These are phyloP conservation scores for Russula lepida DNA, from an alignment of 768 basidiomycete genomes.

Conservation along the genomic window DNA sequence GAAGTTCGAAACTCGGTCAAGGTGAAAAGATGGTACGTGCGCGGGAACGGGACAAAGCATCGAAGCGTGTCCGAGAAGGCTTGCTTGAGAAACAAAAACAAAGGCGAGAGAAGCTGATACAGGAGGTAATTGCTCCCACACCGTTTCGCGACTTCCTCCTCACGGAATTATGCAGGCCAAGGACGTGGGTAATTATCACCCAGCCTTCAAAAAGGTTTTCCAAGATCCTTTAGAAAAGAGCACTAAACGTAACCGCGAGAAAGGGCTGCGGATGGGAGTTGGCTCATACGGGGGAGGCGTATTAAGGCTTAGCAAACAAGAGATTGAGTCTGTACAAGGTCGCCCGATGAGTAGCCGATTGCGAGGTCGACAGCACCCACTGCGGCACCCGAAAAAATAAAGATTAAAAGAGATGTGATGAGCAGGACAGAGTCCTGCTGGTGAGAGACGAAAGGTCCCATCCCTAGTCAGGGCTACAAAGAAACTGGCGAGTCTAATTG, in stretches of 20 bases:
- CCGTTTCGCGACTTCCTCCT: not conserved
- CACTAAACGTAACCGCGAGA: slow-evolving; percentile 40
- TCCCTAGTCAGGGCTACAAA: no score
- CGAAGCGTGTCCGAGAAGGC: slow-evolving; percentile 66
- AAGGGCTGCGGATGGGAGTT: slow-evolving; percentile 71
- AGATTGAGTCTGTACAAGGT: slow-evolving; percentile 39
- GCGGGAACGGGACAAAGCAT: slow-evolving; percentile 59
- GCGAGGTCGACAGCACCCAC: slow-evolving; percentile 20
- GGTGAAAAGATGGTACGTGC: slow-evolving; percentile 57
- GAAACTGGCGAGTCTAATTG: not conserved
- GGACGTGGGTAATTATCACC: slow-evolving; percentile 79
- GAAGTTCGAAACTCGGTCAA: slow-evolving; percentile 60
- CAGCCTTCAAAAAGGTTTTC: slow-evolving; percentile 61
- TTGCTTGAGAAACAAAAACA: slow-evolving; percentile 54
- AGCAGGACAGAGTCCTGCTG: not conserved
- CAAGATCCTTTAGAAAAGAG: slow-evolving; percentile 29
- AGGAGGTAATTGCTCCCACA: slow-evolving; percentile 49
- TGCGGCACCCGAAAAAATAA: slow-evolving; percentile 24
- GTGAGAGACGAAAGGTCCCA: not conserved
- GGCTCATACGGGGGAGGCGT: slow-evolving; percentile 67
- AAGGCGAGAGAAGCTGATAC: slow-evolving; percentile 43
- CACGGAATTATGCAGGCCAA: slow-evolving; percentile 49
- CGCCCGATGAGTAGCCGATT: slow-evolving; percentile 1
- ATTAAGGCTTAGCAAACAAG: slow-evolving; percentile 53
- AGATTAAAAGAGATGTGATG: slow-evolving; percentile 24